phyloP scores from a whole-genome alignment of 2,329 filamentous ascomycete species.

The Colletotrichum shisoi region DNA sequence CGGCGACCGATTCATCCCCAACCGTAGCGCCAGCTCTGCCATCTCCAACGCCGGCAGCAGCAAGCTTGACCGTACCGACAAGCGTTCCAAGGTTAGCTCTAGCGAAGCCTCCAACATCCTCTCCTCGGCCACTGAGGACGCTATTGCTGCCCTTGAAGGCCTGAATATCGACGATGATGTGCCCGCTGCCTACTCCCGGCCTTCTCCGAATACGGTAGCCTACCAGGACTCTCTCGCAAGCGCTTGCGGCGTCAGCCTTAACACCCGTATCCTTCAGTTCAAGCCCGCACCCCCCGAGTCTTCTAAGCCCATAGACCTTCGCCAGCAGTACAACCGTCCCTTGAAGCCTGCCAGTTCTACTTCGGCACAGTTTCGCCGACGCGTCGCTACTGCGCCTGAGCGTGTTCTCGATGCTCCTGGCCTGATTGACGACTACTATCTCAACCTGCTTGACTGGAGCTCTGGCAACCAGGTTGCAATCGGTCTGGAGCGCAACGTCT shows the following conservation, averaged over 20 bases:
- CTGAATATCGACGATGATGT: constrained; percentile 78
- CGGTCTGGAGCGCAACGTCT: constrained; percentile 94
- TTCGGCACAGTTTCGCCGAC: constrained; percentile 86
- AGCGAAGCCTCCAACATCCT: constrained; percentile 78
- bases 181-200: constrained; percentile 73
- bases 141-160: constrained; percentile 78
- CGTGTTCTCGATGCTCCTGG: constrained; percentile 95
- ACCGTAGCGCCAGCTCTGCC: constrained; percentile 87
- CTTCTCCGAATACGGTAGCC: constrained; percentile 85
- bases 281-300: constrained; percentile 98
- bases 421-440: constrained; percentile 97
- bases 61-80: constrained; percentile 78
- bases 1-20: constrained; percentile 95
- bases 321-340: constrained; percentile 97
- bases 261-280: constrained; percentile 95
- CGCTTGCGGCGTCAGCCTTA: constrained; percentile 90
- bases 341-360: constrained; percentile 77
- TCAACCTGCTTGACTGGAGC: constrained; percentile 98
- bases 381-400: constrained; percentile 93
- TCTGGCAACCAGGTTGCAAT: constrained; percentile 98
- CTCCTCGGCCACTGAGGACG: constrained; percentile 80
- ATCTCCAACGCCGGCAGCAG: constrained; percentile 81
- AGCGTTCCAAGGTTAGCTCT: constrained; percentile 74
- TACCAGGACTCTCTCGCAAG: constrained; percentile 91
- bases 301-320: constrained; percentile 95